A percentile compares a stretch with the other conserved stretches of the same genome.
Evolutionary conservation across 78 protist genomes (phyloP).

Genomic region (Planoprotostelium fungivorum): DNA sequence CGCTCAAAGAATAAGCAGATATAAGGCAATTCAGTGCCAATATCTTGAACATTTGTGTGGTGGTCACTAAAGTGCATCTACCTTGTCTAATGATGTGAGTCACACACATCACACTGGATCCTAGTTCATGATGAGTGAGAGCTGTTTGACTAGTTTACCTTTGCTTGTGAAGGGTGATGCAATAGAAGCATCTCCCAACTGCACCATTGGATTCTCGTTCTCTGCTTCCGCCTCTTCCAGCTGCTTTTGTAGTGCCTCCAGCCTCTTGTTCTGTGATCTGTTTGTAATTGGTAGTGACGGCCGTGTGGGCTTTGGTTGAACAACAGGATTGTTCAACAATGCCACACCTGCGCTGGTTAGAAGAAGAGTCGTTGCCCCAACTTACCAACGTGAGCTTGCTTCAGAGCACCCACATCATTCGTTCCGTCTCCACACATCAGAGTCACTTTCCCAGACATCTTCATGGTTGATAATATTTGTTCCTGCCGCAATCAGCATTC

Average conservation of each 20-base stretch:
- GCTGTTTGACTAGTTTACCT: too few species aligned
- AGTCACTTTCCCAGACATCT: conserved; percentile 55
- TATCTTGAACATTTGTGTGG: conserved; percentile 92
- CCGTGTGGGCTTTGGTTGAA: conserved; percentile 22
- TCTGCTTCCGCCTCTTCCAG: conserved; percentile 15
- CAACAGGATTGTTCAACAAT: conserved; percentile 37
- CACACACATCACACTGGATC: conserved; percentile 31
- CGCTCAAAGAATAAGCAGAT: conserved; percentile 83
- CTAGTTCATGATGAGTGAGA: neutral
- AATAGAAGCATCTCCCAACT: conserved; percentile 83
- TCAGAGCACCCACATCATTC: conserved; percentile 99
- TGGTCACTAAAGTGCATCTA: conserved; percentile 92
- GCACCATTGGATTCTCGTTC: conserved; percentile 32
- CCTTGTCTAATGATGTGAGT: conserved; percentile 85
- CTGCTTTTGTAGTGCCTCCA: neutral
- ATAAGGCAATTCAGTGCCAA: conserved; percentile 94
- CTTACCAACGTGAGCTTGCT: conserved; percentile 96
- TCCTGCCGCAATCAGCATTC: neutral
- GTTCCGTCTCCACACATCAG: conserved; percentile 99
- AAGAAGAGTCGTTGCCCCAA: neutral
- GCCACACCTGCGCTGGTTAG: conserved; percentile 10
- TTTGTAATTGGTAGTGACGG: conserved; percentile 4
- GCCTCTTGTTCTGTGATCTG: conserved; percentile 7
- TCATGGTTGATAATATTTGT: conserved; percentile 14
- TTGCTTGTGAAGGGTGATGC: conserved; percentile 97